Evolutionary conservation across 768 basidiomycete genomes (phyloP).

Genomic region (Strobilomyces dryophilus): DNA sequence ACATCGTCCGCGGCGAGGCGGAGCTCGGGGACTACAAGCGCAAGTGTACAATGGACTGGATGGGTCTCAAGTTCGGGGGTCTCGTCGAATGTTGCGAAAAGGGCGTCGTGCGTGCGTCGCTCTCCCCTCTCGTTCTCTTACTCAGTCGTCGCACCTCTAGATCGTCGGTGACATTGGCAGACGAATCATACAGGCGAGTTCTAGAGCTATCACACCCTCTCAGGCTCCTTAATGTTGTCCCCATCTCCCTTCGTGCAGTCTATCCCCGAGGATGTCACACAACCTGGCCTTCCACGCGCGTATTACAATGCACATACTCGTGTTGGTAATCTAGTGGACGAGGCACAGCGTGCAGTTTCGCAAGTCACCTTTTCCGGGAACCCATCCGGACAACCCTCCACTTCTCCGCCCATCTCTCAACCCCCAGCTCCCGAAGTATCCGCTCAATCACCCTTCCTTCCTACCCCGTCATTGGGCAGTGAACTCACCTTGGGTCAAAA

Average conservation of each 20-base stretch:
- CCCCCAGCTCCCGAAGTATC: background rate
- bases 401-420: constrained; percentile 1
- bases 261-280: constrained; percentile 76
- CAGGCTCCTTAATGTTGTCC: constrained; percentile 2
- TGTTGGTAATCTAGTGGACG: constrained; percentile 56
- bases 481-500: constrained; percentile 23
- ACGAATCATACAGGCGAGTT: constrained; percentile 39
- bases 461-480: constrained; percentile 32
- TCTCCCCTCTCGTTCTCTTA: background rate
- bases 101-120: constrained; percentile 43
- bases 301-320: constrained; percentile 66
- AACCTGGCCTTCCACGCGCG: constrained; percentile 72
- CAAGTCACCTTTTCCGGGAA: constrained; percentile 47
- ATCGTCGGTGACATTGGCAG: constrained; percentile 50
- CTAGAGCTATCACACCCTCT: background rate
- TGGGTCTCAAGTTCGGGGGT: constrained; percentile 86
- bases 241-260: constrained; percentile 39
- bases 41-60: constrained; percentile 57
- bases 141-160: constrained; percentile 17
- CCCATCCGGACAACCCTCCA: constrained; percentile 23
- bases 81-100: constrained; percentile 82
- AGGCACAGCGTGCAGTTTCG: constrained; percentile 54
- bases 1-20: constrained; percentile 82
- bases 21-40: constrained; percentile 82
- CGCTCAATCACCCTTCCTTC: constrained; percentile 20